phyloP scores from a whole-genome alignment of 495 filamentous ascomycete species.

The Usnea hakonensis region DNA sequence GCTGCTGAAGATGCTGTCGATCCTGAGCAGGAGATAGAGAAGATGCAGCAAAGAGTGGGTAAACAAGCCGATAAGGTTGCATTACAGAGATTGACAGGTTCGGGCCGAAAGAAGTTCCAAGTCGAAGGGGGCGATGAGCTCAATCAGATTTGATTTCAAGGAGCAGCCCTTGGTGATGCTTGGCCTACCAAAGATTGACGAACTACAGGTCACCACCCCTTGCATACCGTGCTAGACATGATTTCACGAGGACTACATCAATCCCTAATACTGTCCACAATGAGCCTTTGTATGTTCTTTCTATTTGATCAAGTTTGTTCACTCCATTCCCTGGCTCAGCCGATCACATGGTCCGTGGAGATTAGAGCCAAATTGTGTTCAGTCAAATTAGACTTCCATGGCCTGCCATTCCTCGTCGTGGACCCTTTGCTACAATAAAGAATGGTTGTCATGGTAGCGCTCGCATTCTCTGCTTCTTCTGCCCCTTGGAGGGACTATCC shows the following conservation, averaged over 20 bases:
- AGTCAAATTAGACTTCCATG: neutral
- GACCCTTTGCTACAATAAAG: slow-evolving; percentile 7
- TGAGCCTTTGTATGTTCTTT: neutral
- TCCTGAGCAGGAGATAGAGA: slow-evolving; percentile 89
- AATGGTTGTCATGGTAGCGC: slow-evolving; percentile 12
- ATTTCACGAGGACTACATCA: neutral
- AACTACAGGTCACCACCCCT: slow-evolving; percentile 7
- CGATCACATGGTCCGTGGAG: neutral
- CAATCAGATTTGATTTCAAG: slow-evolving; percentile 17
- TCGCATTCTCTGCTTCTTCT: slow-evolving; percentile 18
- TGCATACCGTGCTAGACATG: slow-evolving; percentile 13
- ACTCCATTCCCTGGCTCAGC: neutral
- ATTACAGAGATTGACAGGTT: slow-evolving; percentile 74
- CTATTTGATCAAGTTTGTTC: neutral
- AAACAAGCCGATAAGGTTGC: slow-evolving; percentile 81
- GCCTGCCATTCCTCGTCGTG: slow-evolving; percentile 9
- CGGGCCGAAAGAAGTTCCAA: slow-evolving; percentile 78
- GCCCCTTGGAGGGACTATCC: slow-evolving; percentile 12
- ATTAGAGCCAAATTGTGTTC: neutral
- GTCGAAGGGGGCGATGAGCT: slow-evolving; percentile 59
- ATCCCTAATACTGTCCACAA: neutral
- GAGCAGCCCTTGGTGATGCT: slow-evolving; percentile 4
- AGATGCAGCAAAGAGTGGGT: slow-evolving; percentile 90
- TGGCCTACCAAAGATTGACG: neutral
- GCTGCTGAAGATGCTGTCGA: slow-evolving; percentile 77